Conservation (phyloP, 129 eudicot genomes). For the Daucus carota region DNA sequence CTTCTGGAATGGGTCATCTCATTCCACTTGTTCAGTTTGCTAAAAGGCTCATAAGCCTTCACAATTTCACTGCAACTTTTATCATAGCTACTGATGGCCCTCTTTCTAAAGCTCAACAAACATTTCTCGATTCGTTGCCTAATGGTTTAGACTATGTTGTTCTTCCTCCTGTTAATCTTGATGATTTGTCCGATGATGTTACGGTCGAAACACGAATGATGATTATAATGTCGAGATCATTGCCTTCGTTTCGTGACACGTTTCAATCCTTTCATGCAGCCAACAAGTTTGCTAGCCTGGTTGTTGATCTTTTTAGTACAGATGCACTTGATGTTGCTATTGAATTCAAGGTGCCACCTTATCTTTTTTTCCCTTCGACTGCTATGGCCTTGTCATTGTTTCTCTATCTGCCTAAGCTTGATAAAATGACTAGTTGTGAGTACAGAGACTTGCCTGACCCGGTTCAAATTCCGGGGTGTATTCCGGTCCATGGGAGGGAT, state of each 20-base stretch:
- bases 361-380: constrained; percentile 25
- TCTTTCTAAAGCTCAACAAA: constrained; percentile 23
- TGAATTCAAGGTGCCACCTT: constrained; percentile 24
- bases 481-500: constrained; percentile 27
- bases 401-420: constrained; percentile 17
- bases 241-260: constrained; percentile 11
- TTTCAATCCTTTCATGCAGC: neutral
- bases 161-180: constrained; percentile 37
- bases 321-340: constrained; percentile 26
- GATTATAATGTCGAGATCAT: constrained; percentile 19
- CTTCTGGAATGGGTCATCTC: constrained; percentile 30
- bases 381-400: constrained; percentile 26
- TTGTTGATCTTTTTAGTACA: constrained; percentile 29
- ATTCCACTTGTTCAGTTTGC: constrained; percentile 24
- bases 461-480: constrained; percentile 26
- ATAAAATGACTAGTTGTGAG: constrained; percentile 14
- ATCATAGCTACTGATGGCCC: constrained; percentile 48
- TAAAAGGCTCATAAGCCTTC: constrained; percentile 5
- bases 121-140: constrained; percentile 42
- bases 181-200: constrained; percentile 31
- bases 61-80: constrained; percentile 26
- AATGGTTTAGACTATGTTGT: constrained; percentile 23
- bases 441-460: constrained; percentile 19
- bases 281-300: constrained; percentile 12
- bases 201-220: constrained; percentile 25